Base-by-base conservation (phyloP, 2,329 filamentous ascomycete species). In the Penicillium olsonii region DNA sequence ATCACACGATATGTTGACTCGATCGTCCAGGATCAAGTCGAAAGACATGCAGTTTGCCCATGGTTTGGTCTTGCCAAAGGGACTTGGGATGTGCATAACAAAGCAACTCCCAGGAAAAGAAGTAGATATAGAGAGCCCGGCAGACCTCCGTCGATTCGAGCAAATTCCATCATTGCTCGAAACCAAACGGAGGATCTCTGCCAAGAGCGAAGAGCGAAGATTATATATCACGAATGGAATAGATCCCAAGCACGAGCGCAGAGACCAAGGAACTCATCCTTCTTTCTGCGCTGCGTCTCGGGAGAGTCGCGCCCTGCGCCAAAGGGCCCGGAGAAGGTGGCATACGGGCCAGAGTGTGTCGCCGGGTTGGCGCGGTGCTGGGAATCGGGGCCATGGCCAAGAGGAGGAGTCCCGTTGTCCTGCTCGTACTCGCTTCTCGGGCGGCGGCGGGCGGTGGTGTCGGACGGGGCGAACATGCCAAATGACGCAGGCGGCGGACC, bases 211-310 rank as follows among this genome's bases (percentile, higher is more conserved):
- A 31, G 29, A 31, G 27, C 12, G 27, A 31, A 6, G n/a, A 31
- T 31, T 6, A 31, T 27, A 31, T 27, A 51, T 83, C 75, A 96
- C 54, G 91, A 96, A 76, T 97, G 94, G 73, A 97, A 96, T 22
- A 99, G 74, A 75, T 99, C 94, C 94, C 94, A 99, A 8, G 94
- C 94, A 64, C 90, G 81, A 60, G 90, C 85, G 68, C 92, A 96
- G 42, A 97, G 76, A 48, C 82, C 78, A 56, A 99, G 77, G 66
- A 99, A 99, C 69, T 96, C 90, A 37, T 96, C 91, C 68, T 91
- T 91, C 83, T 97, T 97, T 65, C 83, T 86, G 61, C 84, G 81
- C 68, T 90, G 87, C 5, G 85, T 90, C 61, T 94, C 91, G 7
- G 89, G 90, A 58, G 85, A 92, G 65, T 94, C 91, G 53, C 89